Evolutionary conservation across 306 rosid species (phyloP).

Genomic region (Crotalaria pallida): DNA sequence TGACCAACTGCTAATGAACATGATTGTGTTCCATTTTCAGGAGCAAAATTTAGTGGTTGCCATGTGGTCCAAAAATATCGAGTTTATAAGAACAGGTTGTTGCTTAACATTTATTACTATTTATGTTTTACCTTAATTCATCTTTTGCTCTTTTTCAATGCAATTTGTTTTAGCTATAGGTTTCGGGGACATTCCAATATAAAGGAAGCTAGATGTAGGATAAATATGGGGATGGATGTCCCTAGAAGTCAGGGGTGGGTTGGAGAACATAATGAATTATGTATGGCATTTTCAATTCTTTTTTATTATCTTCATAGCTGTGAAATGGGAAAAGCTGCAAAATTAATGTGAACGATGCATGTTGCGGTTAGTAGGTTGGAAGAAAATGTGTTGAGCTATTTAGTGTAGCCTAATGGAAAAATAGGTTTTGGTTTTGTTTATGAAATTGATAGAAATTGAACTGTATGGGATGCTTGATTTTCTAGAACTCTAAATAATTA

Average conservation of each 20-base stretch:
- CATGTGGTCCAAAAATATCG: conserved; percentile 74
- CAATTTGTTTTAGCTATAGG: background rate
- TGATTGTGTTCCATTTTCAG: conserved; percentile 40
- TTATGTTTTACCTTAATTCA: background rate
- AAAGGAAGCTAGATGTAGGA: background rate
- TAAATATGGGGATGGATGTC: background rate
- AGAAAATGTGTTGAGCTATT: background rate
- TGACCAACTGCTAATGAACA: background rate
- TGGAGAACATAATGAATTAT: background rate
- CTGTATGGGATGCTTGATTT: background rate
- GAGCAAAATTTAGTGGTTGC: conserved; percentile 84
- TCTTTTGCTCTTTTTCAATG: background rate
- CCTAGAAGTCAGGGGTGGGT: background rate
- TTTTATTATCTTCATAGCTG: background rate
- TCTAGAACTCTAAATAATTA: background rate
- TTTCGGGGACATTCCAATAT: background rate
- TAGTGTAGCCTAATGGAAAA: background rate
- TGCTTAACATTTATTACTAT: background rate
- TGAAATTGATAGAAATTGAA: background rate
- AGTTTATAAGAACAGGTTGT: conserved; percentile 71
- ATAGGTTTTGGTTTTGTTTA: background rate
- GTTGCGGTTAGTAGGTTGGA: background rate
- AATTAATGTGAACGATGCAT: background rate
- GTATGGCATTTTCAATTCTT: background rate
- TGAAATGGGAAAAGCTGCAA: background rate